Evolutionary conservation across 257 asterid species (phyloP).

Genomic region (Anisodus acutangulus): DNA sequence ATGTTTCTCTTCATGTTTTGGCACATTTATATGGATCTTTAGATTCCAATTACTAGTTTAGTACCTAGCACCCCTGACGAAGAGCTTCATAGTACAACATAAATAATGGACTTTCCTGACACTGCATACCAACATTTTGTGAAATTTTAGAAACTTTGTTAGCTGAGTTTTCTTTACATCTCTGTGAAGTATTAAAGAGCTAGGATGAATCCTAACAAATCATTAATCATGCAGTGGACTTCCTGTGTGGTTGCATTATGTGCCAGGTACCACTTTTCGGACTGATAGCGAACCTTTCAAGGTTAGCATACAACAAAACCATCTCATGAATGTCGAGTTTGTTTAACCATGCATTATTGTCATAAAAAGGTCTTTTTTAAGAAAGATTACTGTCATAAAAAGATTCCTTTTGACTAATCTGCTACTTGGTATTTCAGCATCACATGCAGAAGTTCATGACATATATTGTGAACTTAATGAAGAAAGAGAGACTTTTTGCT

Average conservation of each 20-base stretch:
- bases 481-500: constrained; percentile 79
- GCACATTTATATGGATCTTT: background rate
- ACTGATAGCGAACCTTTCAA: constrained; percentile 82
- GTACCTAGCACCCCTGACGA: background rate
- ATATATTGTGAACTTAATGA: constrained; percentile 74
- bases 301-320: constrained; percentile 45
- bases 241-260: constrained; percentile 95
- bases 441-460: constrained; percentile 81
- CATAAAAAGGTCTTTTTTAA: background rate
- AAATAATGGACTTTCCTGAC: background rate
- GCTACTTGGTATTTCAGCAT: constrained; percentile 56
- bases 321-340: constrained; percentile 8
- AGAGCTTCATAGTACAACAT: background rate
- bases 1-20: constrained; percentile 12
- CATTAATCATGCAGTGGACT: constrained; percentile 61
- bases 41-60: background rate
- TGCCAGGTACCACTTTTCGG: constrained; percentile 87
- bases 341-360: background rate
- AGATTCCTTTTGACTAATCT: background rate
- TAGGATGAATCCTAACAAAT: constrained; percentile 30
- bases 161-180: background rate
- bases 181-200: background rate
- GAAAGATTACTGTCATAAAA: background rate
- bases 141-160: constrained; percentile 2
- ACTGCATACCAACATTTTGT: background rate